phyloP scores from a whole-genome alignment of 164 flowering plant genomes.

The Echeveria elegans region DNA sequence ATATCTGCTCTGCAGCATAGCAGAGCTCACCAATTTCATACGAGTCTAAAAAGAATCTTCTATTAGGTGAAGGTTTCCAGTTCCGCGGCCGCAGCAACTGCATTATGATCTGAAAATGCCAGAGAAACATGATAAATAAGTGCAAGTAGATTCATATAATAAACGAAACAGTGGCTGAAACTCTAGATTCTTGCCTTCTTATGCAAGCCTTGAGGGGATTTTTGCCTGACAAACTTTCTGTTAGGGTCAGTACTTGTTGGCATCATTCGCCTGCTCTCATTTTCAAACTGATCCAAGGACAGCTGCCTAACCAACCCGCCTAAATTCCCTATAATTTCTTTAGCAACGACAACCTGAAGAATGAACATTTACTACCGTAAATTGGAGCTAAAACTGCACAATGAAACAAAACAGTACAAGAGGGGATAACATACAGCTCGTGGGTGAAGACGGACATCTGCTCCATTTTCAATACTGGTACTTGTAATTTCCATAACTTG shows the following conservation, averaged over 20 bases:
- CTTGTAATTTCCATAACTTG: conserved; percentile 24
- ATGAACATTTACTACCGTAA: neutral
- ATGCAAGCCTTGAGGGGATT: conserved; percentile 82
- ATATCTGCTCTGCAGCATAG: conserved; percentile 21
- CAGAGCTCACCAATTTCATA: conserved; percentile 98
- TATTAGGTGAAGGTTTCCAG: conserved; percentile 83
- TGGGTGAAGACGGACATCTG: conserved; percentile 90
- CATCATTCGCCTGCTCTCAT: conserved; percentile 57
- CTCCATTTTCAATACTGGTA: conserved; percentile 61
- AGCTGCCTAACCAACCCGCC: conserved; percentile 72
- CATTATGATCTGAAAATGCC: conserved; percentile 58
- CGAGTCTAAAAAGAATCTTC: conserved; percentile 84
- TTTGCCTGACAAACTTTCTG: conserved; percentile 70
- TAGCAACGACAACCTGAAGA: conserved; percentile 90
- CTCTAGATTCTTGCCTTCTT: conserved; percentile 53
- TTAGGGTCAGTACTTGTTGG: conserved; percentile 58
- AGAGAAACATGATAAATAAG: conserved; percentile 10
- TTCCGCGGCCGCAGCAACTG: conserved; percentile 77
- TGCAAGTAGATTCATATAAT: too few relatives aligned
- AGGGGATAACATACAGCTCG: conserved; percentile 73
- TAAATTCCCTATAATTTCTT: conserved; percentile 80
- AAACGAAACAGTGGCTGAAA: too few relatives aligned
- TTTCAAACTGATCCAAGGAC: too few relatives aligned
- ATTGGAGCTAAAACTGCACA: neutral
- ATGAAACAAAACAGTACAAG: neutral